Conservation (phyloP, 441 rosid species). For the Aquilaria agallochum region DNA sequence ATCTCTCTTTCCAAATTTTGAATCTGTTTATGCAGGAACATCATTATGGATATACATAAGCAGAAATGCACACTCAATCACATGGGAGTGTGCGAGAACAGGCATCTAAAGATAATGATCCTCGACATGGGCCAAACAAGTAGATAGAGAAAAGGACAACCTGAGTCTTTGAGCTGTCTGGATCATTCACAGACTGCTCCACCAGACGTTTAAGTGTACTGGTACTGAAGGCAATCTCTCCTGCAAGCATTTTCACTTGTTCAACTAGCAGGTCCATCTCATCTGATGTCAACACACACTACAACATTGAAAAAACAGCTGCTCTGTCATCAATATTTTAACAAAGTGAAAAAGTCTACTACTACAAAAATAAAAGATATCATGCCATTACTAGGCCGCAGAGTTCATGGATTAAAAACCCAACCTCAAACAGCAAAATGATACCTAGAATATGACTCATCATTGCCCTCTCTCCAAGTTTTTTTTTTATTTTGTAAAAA, state of each 20-base stretch:
- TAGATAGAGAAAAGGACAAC: conserved; percentile 31
- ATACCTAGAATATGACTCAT: too few species aligned
- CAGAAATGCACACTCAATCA: conserved; percentile 3
- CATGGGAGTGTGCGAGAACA: conserved; percentile 1
- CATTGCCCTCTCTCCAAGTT: too few species aligned
- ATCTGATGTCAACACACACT: conserved; percentile 87
- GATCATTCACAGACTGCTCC: conserved; percentile 88
- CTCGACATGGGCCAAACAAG: neutral
- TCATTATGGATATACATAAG: conserved; percentile 11
- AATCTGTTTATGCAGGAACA: conserved; percentile 46
- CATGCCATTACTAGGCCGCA: neutral
- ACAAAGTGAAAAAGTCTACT: neutral
- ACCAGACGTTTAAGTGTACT: conserved; percentile 95
- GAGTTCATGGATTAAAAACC: neutral
- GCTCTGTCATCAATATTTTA: neutral
- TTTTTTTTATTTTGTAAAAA: neutral
- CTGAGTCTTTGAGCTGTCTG: conserved; percentile 76
- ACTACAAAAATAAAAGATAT: neutral
- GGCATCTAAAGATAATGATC: neutral
- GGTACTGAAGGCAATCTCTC: conserved; percentile 92
- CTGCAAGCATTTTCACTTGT: conserved; percentile 99
- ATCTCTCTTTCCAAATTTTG: conserved; percentile 86
- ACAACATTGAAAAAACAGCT: conserved; percentile 16
- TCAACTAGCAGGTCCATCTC: conserved; percentile 97
- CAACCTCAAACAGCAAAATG: neutral